Base-by-base conservation (phyloP, 306 rosid species). In the Crataegus laevigata region DNA sequence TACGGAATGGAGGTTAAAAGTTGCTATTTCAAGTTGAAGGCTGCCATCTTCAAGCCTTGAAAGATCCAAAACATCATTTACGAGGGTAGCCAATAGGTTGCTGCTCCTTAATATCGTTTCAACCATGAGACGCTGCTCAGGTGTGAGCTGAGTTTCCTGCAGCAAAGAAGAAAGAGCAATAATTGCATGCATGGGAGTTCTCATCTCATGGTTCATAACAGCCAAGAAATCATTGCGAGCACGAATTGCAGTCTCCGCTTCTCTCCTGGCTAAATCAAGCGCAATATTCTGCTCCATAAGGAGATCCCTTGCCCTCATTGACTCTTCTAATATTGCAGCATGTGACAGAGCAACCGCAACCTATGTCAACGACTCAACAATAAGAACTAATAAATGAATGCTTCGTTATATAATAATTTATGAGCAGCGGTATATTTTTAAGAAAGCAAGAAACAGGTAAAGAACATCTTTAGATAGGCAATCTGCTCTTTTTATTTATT, bases 261-360 rank as follows among this genome's bases (percentile, higher is more conserved):
- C 99, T 81, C 96, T 89, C 85, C 99, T 88, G 42, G 99, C 99
- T 32, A 81, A 85, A 90, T 94, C 99, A 75, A 94, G 93, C 4
- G 97, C 97, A 85, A 92, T 86, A 79, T 94, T 94, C 89, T 94
- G 99, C 78, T 92, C 96, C 76, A 94, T 82, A n/a, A 94, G 90
- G 52, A 86, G 88, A 87, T 94, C 96, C 85, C 98, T 90, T 52
- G 99, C 99, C 82, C 96, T 90, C 97, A 88, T 94, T 17, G 99
- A 94, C 87, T 94, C 99, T 85, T 94, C 99, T 79, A 94, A 80
- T 68, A 94, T 94, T 71, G 99, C 99, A 50, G 99, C 99, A 88
- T 94, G 99, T 2, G 99, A 94, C 73, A 94, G 96, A 79, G 99
- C 99, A 83, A 94, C 99, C 11, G 99, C 99, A 77, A 94, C 99